Percentiles rank a stretch among this genome's conserved stretches.
These are phyloP conservation scores for Termitomyces sp. DNA, from an alignment of 768 basidiomycete genomes.

Conservation along the genomic window DNA sequence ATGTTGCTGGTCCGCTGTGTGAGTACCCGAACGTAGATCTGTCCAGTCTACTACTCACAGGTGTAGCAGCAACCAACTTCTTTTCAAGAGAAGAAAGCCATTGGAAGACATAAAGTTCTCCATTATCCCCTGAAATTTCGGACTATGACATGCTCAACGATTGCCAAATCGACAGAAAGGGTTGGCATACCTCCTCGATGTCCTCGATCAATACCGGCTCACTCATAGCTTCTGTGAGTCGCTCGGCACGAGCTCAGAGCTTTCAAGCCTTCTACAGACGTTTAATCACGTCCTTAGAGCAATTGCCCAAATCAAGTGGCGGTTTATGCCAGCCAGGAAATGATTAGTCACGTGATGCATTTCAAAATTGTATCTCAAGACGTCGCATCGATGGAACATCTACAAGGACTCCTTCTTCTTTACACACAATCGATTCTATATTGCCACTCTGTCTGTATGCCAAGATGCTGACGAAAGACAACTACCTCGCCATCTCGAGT, in stretches of 20 bases:
- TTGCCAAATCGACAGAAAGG: not conserved
- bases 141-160: slow-evolving; percentile 36
- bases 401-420: not conserved
- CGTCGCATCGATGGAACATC: too few species aligned
- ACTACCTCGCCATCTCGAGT: not conserved
- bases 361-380: not conserved
- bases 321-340: not conserved
- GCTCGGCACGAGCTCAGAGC: not conserved
- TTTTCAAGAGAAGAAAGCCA: slow-evolving; percentile 73
- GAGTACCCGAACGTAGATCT: slow-evolving; percentile 1
- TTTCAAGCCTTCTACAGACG: not conserved
- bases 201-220: slow-evolving; percentile 19
- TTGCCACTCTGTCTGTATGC: not conserved
- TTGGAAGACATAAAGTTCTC: slow-evolving; percentile 78
- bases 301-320: not conserved
- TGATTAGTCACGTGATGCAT: not conserved
- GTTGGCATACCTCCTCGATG: slow-evolving; percentile 23
- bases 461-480: not conserved
- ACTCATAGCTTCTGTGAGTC: slow-evolving; percentile 1
- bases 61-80: slow-evolving; percentile 39
- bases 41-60: slow-evolving; percentile 39
- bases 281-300: not conserved
- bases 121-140: slow-evolving; percentile 67
- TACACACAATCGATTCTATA: too few species aligned
- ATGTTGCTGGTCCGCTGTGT: slow-evolving; percentile 43